Base-by-base conservation (phyloP, 257 asterid species). In the Fraxinus excelsior region DNA sequence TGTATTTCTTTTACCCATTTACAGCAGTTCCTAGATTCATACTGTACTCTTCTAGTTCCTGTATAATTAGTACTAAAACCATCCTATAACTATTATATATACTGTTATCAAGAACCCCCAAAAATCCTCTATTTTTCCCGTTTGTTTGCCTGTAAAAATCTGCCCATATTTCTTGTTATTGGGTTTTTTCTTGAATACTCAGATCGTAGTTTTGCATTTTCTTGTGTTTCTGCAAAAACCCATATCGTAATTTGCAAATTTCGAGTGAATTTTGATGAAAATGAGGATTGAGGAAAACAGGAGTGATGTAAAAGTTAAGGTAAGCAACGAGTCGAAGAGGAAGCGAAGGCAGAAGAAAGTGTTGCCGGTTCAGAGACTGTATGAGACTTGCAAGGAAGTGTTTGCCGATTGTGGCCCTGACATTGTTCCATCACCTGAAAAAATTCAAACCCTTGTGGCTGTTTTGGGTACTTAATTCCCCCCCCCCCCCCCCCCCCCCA, bases 321-420 rank as follows among this genome's bases (percentile, higher is more conserved):
- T 81, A 73, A 87, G 84, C 67, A 80, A 53, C 76, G 91, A 84
- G 44, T 86, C 94, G 35, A 84, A 74, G 87, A 86, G 85, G 78
- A 84, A 80, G 80, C 71, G 88, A 62, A 80, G 81, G 82, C 88
- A 62, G 68, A 88, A 75, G 88, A 89, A 79, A 74, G 4, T 67
- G 18, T 56, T 85, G 2, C 80, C 82, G 40, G 93, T 92, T 82
- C 98, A 94, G 79, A 85, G 34, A 82, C 96, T 94, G 0, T 92
- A 92, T 72, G 90, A 91, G 0, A 87, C 92, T 76, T 94, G 99
- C 82, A 83, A 79, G 72, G 87, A 92, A 29, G 94, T 89, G 5
- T 94, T 92, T 84, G 96, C 89, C 5, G 93, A 87, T 85, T 94
- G 94, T 81, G 95, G 91, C 7, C 97, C 97, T 25, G 97, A 88